Evolutionary conservation across 345 rosid species (phyloP), one percentile per base, ranked within the genome.

Genomic region (Triadica sebifera): DNA sequence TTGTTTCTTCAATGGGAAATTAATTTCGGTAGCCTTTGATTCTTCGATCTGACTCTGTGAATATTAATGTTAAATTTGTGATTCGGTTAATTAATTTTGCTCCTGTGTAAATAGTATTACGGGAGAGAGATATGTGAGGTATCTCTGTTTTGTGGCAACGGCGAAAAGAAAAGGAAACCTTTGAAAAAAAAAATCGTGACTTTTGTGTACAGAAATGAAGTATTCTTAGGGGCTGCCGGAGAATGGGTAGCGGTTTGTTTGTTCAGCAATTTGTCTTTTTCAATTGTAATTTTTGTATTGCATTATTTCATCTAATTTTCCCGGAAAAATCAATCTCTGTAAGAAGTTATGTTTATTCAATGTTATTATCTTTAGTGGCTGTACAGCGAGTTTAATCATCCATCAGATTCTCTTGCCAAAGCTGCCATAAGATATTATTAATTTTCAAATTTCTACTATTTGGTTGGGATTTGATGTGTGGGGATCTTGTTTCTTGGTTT

Each of bases 81-180:
- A 56, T 59, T 65, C 46, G 64, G 59, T 12, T 43, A 57, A 65
- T 56, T 61, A 64, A 29, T 57, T 68, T 5, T 15, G 12, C 59
- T 79, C 75, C 71, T 25, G 9, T 79, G 85, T 81, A 81, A 58
- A 76, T 84, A 76, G 52, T 34, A 22, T 78, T 11, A 20, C 77
- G 73, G 55, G 73, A 56, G 65, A 22, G 83, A 29, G 1, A 70
- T 76, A 73, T 75, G 19, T 62, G 5, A 39, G 29, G 67, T 8
- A 34, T 71, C 81, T 79, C 87, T 59, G 25, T 81, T 76, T 81
- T 83, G 76, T 78, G 77, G 83, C 17, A 56, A 49, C 47, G 57
- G 12, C 25, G 10, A n/a, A 41, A 64, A 10, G 9, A 2, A 12
- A 45, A 62, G 11, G 6, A 37, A 38, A 7, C 13, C 12, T 22